Conservation (phyloP, 2,329 filamentous ascomycete species). For the Cyclaneusma minus region DNA sequence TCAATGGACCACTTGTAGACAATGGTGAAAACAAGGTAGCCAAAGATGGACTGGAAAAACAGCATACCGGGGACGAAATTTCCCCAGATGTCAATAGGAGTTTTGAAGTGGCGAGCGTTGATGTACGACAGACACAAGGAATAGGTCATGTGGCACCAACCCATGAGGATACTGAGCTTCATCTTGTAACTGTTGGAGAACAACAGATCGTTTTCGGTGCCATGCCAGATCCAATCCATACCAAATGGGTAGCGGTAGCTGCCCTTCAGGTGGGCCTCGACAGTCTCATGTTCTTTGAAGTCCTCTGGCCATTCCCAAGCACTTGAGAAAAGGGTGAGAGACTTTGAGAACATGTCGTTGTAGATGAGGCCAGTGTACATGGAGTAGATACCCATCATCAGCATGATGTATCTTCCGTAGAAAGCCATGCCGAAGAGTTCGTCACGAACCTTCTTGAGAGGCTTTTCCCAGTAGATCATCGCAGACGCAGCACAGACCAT, state of each 20-base stretch:
- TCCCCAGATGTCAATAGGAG: slow-evolving; percentile 87
- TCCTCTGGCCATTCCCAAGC: slow-evolving; percentile 70
- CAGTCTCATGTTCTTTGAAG: slow-evolving; percentile 47
- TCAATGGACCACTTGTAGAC: slow-evolving; percentile 95
- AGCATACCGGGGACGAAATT: slow-evolving; percentile 98
- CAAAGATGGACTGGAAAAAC: slow-evolving; percentile 98
- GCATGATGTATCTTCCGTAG: slow-evolving; percentile 94
- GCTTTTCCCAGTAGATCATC: slow-evolving; percentile 96
- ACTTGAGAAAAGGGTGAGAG: slow-evolving; percentile 74
- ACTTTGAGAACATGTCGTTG: slow-evolving; percentile 93
- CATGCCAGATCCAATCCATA: slow-evolving; percentile 93
- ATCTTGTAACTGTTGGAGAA: slow-evolving; percentile 99
- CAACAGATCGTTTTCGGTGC: slow-evolving; percentile 82
- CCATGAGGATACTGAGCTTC: slow-evolving; percentile 96
- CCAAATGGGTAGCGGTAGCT: slow-evolving; percentile 87
- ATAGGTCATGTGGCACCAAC: slow-evolving; percentile 98
- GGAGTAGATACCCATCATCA: slow-evolving; percentile 96
- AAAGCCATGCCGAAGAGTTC: slow-evolving; percentile 98
- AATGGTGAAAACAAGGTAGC: slow-evolving; percentile 86
- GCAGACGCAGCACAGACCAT: slow-evolving; percentile 72
- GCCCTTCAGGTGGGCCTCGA: slow-evolving; percentile 50
- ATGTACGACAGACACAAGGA: slow-evolving; percentile 84
- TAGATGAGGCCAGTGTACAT: slow-evolving; percentile 96
- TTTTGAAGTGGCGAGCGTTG: slow-evolving; percentile 91
- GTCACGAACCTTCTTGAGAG: slow-evolving; percentile 79